Evolutionary conservation across 2,329 filamentous ascomycete genomes (phyloP), one percentile per base, ranked within the genome.

Genomic region (Colletotrichum somersetense): DNA sequence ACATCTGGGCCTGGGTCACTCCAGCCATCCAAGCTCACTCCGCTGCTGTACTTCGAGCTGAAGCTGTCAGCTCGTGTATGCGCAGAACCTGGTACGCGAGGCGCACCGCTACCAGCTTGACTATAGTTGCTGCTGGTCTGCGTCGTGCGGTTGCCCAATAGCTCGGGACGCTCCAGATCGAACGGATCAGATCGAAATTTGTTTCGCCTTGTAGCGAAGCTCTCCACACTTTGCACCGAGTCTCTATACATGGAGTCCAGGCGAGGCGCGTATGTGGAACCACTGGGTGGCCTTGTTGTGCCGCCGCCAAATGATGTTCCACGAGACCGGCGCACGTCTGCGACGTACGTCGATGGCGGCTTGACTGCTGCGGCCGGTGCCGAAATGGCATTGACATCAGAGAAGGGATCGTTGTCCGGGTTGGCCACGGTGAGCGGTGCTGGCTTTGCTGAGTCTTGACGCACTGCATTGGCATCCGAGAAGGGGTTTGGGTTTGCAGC

Each of bases 101-200:
- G 70, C 3, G 66, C 48, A 18, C 23, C 53, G 5, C 66, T 42
- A 48, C 77, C 77, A 14, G 74, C 76, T 10, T 76, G 76, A 72
- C 77, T 78, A 73, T 75, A 75, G 62, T 75, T 78, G 69, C 77
- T 77, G 69, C 78, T 77, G 3, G 80, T 78, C 59, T 77, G 77
- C 58, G 80, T 82, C 16, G 76, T 75, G 20, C 77, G 76, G 42
- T 78, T 76, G 56, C 76, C 76, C 4, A 85, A 80, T 8, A 87
- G 79, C 75, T 88, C 83, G 44, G 87, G 83, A 55, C 83, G 79
- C 77, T 91, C 89, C n/a, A 91, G 83, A 75, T 92, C 90, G 76
- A 91, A 91, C 1, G 89, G 89, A 74, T 91, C 89, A 1, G 89
- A 91, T 56, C 89, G 87, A 77, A 90, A 89, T 76, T 89, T 89